Percentiles rank a stretch among this genome's conserved stretches.
Evolutionary conservation across 2,329 filamentous ascomycete species (phyloP).

Genomic region (Colletotrichum sp.): DNA sequence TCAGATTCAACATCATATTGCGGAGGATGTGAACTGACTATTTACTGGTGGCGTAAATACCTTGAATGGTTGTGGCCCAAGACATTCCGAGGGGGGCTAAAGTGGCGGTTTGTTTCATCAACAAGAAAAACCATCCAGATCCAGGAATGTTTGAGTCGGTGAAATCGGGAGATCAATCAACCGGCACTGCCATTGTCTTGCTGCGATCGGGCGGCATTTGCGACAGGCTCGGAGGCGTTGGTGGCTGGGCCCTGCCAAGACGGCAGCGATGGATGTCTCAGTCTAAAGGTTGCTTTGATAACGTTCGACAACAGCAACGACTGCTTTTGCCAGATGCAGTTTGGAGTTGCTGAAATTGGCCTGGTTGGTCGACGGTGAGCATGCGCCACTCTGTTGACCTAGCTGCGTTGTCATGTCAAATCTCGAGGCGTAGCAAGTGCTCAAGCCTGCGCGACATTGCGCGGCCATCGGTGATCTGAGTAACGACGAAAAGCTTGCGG

Average conservation of each 20-base stretch:
- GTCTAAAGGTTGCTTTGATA: not conserved
- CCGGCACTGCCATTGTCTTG: not conserved
- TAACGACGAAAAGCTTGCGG: not conserved
- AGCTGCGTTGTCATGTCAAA: not conserved
- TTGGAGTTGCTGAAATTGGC: not conserved
- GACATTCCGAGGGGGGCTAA: not conserved
- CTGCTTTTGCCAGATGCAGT: not conserved
- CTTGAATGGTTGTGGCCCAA: not conserved
- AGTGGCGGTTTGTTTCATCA: not conserved
- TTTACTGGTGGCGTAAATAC: not conserved
- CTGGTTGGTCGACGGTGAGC: slow-evolving; percentile 5
- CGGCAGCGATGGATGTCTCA: slow-evolving; percentile 1
- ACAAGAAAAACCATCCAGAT: not conserved
- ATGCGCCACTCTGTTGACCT: not conserved
- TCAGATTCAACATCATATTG: not conserved
- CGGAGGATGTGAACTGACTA: not conserved
- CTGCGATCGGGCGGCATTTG: not conserved
- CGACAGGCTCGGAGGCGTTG: not conserved
- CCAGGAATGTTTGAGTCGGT: not conserved
- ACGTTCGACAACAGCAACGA: not conserved
- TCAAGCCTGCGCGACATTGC: not conserved
- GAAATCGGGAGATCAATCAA: not conserved
- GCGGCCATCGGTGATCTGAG: not conserved
- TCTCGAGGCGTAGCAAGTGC: not conserved
- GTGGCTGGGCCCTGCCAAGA: slow-evolving; percentile 6